Evolutionary conservation across 768 basidiomycete genomes (phyloP).

Genomic region (Kwoniella botswanensis): DNA sequence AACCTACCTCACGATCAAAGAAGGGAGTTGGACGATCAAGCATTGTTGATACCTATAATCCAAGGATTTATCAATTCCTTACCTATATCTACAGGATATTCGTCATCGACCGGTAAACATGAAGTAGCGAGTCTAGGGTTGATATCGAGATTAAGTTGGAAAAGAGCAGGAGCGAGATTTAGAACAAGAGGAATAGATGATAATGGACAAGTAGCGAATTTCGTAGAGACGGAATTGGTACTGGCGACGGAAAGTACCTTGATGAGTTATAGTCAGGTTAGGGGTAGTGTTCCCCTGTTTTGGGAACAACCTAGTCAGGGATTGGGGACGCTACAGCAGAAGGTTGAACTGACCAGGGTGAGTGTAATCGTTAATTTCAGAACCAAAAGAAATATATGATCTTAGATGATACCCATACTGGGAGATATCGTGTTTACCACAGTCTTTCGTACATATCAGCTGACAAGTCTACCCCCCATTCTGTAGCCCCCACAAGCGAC

Average conservation of each 20-base stretch:
- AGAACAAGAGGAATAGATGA: conserved; percentile 96
- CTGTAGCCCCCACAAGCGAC: conserved; percentile 84
- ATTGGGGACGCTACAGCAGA: conserved; percentile 88
- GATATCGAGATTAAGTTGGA: conserved; percentile 88
- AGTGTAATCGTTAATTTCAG: too few species aligned
- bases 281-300: conserved; percentile 95
- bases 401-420: too few species aligned
- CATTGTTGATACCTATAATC: conserved; percentile 75
- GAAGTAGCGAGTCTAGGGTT: conserved; percentile 75
- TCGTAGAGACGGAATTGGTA: conserved; percentile 95
- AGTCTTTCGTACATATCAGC: too few species aligned
- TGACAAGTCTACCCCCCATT: too few species aligned
- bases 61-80: conserved; percentile 92
- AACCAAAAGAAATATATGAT: too few species aligned
- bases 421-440: too few species aligned
- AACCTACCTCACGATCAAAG: conserved; percentile 73
- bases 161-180: conserved; percentile 94
- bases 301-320: conserved; percentile 91
- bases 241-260: conserved; percentile 84
- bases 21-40: conserved; percentile 69
- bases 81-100: conserved; percentile 65
- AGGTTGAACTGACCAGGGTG: conserved; percentile 74
- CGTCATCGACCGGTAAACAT: conserved; percentile 70
- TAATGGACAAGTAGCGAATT: conserved; percentile 90
- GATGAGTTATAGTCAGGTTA: conserved; percentile 90